These are phyloP conservation scores for Cordyceps farinosa DNA, from an alignment of 2,329 filamentous ascomycete species.

Conservation along the genomic window DNA sequence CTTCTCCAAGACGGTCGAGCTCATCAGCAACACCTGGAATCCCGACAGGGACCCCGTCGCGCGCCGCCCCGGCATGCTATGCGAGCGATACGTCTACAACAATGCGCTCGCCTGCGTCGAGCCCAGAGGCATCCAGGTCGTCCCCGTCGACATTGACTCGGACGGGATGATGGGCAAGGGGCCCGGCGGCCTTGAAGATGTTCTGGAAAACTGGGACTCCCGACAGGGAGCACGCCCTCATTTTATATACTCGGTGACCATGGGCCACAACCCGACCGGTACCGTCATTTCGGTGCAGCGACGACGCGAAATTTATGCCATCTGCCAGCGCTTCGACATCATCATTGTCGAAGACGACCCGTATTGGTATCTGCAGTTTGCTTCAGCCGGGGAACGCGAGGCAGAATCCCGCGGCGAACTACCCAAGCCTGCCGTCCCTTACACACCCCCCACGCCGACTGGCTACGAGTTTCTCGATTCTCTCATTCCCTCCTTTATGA, in stretches of 20 bases:
- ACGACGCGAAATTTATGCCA: conserved; percentile 71
- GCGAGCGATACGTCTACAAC: conserved; percentile 78
- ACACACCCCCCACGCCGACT: conserved; percentile 38
- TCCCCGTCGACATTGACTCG: conserved; percentile 70
- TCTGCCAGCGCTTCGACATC: conserved; percentile 81
- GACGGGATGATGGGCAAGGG: conserved; percentile 76
- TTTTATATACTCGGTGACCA: conserved; percentile 84
- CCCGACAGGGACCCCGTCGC: conserved; percentile 62
- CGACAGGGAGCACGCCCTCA: conserved; percentile 72
- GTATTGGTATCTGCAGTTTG: conserved; percentile 93
- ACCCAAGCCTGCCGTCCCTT: conserved; percentile 28
- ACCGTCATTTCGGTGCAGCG: conserved; percentile 70
- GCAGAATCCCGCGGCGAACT: conserved; percentile 44
- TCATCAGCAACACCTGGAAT: conserved; percentile 73
- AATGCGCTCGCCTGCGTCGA: conserved; percentile 65
- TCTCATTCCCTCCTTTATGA: conserved; percentile 77
- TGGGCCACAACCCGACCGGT: conserved; percentile 82
- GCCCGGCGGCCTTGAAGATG: conserved; percentile 68
- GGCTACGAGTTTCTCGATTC: conserved; percentile 80
- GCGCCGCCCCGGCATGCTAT: conserved; percentile 72
- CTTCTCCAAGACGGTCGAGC: conserved; percentile 71
- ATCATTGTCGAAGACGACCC: conserved; percentile 93
- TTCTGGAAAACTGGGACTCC: conserved; percentile 79
- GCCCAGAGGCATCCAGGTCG: conserved; percentile 69
- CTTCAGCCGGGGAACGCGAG: conserved; percentile 57